phyloP scores from a whole-genome alignment of 352 stramenopile species.

The Pythium aristosporum region DNA sequence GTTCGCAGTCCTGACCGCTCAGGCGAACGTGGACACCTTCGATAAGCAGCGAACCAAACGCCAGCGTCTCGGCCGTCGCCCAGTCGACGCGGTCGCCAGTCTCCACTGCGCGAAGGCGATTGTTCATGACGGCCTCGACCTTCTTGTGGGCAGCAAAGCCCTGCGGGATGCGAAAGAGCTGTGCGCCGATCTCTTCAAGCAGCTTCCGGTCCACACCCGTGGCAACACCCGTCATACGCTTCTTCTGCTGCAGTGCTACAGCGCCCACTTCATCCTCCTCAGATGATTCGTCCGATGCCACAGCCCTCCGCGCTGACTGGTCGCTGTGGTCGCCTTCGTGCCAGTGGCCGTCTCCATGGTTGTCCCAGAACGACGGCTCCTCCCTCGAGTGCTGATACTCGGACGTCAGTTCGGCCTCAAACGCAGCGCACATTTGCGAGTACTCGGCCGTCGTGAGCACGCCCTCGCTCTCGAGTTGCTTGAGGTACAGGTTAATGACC shows the following conservation, averaged over 20 bases:
- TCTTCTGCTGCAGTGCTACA: background rate
- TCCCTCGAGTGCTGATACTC: conserved; percentile 78
- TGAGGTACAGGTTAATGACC: conserved; percentile 72
- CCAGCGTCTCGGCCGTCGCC: conserved; percentile 87
- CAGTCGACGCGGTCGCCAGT: conserved; percentile 75
- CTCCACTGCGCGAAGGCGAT: conserved; percentile 73
- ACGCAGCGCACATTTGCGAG: conserved; percentile 49
- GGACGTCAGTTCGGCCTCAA: conserved; percentile 58
- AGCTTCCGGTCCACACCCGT: conserved; percentile 77
- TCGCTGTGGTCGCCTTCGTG: conserved; percentile 29
- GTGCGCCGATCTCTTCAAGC: conserved; percentile 67
- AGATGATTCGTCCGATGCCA: background rate
- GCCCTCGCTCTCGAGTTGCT: conserved; percentile 64
- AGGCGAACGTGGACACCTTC: conserved; percentile 84
- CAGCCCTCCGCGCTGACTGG: background rate
- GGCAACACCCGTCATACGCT: conserved; percentile 10
- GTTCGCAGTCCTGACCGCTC: conserved; percentile 88
- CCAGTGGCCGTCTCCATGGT: conserved; percentile 65
- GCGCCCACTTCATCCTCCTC: conserved; percentile 1
- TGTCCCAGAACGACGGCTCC: conserved; percentile 76
- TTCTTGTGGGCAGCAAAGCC: conserved; percentile 85
- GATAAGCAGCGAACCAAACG: conserved; percentile 81
- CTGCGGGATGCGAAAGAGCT: conserved; percentile 79
- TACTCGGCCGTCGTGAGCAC: conserved; percentile 50
- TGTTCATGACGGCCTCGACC: conserved; percentile 87